phyloP scores from a whole-genome alignment of 2,329 filamentous ascomycete species.

The Acrodontium crateriforme region DNA sequence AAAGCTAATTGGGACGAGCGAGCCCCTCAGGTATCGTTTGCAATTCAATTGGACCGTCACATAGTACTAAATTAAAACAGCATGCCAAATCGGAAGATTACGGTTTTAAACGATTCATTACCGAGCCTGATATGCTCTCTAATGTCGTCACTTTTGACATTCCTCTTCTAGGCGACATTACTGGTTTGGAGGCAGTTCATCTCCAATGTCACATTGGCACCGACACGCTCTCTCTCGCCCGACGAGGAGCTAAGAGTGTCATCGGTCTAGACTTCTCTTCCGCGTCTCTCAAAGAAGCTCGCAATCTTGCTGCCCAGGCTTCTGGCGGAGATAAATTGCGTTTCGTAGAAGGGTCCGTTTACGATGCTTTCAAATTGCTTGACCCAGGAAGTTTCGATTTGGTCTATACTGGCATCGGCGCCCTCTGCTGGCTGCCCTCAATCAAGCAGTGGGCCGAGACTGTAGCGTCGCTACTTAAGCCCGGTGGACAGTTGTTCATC shows the following conservation, averaged over 20 bases:
- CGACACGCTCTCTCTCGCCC: constrained; percentile 12
- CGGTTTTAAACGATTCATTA: constrained; percentile 3
- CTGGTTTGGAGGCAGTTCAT: constrained; percentile 6
- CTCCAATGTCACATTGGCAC: constrained; percentile 14
- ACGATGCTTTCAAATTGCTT: constrained; percentile 5
- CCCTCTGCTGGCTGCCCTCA: constrained; percentile 11
- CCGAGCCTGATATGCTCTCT: constrained; percentile 6
- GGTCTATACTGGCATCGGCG: constrained; percentile 12
- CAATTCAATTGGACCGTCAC: neutral
- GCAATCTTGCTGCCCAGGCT: constrained; percentile 5
- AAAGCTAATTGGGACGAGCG: constrained; percentile 13
- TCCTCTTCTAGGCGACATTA: constrained; percentile 6
- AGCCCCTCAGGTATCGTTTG: constrained; percentile 6
- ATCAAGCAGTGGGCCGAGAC: constrained; percentile 8
- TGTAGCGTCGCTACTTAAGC: constrained; percentile 5
- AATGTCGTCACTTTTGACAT: constrained; percentile 9
- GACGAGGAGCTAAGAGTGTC: constrained; percentile 9
- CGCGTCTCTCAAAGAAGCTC: constrained; percentile 6
- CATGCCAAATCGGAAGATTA: constrained; percentile 9
- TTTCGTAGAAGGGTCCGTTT: constrained; percentile 8
- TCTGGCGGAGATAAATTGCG: constrained; percentile 6
- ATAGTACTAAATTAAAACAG: constrained; percentile 1
- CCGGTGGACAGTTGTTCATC: constrained; percentile 10
- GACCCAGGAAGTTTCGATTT: constrained; percentile 6
- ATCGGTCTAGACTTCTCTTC: constrained; percentile 10